Evolutionary conservation across 2,329 filamentous ascomycete species (phyloP), one percentile per base, ranked within the genome.

Genomic region (Trichoderma gracile): DNA sequence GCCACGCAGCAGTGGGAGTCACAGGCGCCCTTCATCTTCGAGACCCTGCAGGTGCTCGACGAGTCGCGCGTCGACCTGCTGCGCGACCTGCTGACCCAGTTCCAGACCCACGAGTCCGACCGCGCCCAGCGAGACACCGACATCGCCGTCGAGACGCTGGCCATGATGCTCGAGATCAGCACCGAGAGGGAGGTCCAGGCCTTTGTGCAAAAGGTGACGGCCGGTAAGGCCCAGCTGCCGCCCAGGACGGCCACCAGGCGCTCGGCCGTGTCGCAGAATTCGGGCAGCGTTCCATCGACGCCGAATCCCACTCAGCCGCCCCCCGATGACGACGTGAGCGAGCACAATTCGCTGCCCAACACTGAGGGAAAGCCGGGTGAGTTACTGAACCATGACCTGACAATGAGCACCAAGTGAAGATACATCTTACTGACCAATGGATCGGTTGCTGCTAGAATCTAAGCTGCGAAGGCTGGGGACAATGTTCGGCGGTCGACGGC

Each of bases 11-110:
- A 96, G 74, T 99, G 95, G 95, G 89, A 97, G 63, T 93, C 92
- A 0, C 93, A 97, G 76, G 92, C 95, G 15, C 95, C 95, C 1
- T 98, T 92, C 77, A 90, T 97, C 66, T 97, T 96, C 73, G 95
- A 99, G 78, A 90, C 89, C 66, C 85, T 99, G 27, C 95, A 99
- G 75, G 89, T 91, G 6, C 81, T 96, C 38, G 95, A 99, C 73
- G 95, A 99, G 79, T 89, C 86, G 70, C 87, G 95, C 63, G 81
- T 96, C 69, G 97, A 97, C 76, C 90, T 96, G 73, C 82, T 99
- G 65, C 90, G 94, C 67, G 94, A 98, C 76, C 86, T 91, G 46
- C 84, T 99, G 66, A 98, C 95, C 0, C 93, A 97, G 73, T 90
- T 94, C 71, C 89, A 96, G 76, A 99, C 95, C 0, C 90, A 96